Base-by-base conservation (phyloP, 768 basidiomycete genomes). In the Tricholomella constricta region DNA sequence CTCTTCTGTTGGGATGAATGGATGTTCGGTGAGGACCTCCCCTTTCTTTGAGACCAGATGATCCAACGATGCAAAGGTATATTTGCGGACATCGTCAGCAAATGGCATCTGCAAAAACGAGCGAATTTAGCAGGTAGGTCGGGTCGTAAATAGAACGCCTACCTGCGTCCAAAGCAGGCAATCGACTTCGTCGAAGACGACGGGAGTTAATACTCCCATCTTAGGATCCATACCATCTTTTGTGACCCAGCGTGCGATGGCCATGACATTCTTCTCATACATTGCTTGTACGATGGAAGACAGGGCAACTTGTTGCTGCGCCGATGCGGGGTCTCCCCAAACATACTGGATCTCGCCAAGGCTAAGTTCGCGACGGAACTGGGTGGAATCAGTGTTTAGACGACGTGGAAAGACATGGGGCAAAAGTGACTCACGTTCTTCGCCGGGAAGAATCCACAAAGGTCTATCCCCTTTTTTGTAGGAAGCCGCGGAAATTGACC, bases 61-160 rank as follows among this genome's bases (percentile, higher is more conserved):
- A 38, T 85, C 82, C 26, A 98, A 78, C 0, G 91, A 91, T 0
- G 88, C 83, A 66, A 99, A 98, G 9, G 83, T 84, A 68, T 91
- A 93, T 58, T 85, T 89, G 52, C 94, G 84, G 47, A 94, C 78
- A 61, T 99, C 96, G 65, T 99, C 96, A 2, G 93, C 93, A 64
- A 97, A 98, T 0, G 96, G 96, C 81, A 98, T 83, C 93, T 95
- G 58, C 9, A 36, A 34, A 10, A 2, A 48, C n/a, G n/a, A n/a
- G n/a, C 8, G 15, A 31, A 10, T 38, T 45, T 5, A 29, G 34
- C 8, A n/a, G 61, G 9, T 17, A 32, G 20, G 6, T n/a, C 38
- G 19, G 35, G 20, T n/a, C 4, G 9, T 14, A 12, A n/a, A 10
- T 15, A 8, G 22, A 12, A 7, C 10, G 25, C 26, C 20, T 62